These are phyloP conservation scores for Chlorella ohadii DNA, from an alignment of 139 green algal genomes.

Conservation along the genomic window DNA sequence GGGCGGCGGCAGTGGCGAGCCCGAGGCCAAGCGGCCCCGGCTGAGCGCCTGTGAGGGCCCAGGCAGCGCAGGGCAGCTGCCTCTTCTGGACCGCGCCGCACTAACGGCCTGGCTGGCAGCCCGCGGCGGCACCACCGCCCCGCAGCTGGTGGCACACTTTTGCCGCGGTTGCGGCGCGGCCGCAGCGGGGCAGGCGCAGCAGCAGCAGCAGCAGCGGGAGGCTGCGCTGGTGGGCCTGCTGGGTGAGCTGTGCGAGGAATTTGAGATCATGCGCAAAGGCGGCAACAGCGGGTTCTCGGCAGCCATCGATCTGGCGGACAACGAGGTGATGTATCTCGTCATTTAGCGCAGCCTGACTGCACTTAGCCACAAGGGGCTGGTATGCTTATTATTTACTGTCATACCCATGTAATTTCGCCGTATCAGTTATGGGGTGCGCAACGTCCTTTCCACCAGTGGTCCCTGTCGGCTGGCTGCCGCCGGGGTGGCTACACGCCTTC, in stretches of 20 bases:
- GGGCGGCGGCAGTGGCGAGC: no score
- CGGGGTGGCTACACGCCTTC: no score
- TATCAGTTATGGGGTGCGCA: no score
- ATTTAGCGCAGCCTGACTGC: background rate
- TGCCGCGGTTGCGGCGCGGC: background rate
- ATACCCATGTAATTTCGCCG: no score
- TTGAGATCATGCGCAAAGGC: background rate
- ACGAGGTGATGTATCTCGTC: background rate
- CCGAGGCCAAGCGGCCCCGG: constrained; percentile 3
- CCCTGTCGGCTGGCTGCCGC: no score
- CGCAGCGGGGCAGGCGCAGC: background rate
- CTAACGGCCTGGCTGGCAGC: background rate
- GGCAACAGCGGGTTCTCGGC: background rate
- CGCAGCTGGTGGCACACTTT: background rate
- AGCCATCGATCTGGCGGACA: background rate
- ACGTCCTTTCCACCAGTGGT: no score
- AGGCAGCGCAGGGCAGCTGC: no score
- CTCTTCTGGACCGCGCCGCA: background rate
- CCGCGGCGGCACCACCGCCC: background rate
- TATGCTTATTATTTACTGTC: no score
- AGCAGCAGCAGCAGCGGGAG: background rate
- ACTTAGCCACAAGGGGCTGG: no score
- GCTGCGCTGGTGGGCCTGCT: background rate
- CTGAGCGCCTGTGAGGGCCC: background rate
- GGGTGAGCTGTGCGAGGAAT: background rate